Conservation (phyloP, 768 basidiomycete genomes). For the Rhizopogon vinicolor region DNA sequence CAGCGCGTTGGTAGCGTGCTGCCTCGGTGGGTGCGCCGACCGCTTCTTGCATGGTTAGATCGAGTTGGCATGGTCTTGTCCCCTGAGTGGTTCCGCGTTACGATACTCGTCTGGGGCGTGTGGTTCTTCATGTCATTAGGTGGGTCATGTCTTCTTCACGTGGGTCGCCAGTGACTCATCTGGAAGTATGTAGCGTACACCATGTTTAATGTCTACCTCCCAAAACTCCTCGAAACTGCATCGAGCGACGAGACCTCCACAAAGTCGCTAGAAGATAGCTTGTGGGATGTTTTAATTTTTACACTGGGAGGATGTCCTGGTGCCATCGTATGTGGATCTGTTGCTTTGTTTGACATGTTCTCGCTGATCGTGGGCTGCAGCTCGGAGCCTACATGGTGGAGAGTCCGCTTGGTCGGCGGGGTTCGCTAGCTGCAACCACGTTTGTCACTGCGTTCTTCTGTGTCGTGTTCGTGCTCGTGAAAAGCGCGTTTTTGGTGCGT, state of each 20-base stretch:
- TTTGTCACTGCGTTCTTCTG: conserved; percentile 75
- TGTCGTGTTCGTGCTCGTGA: conserved; percentile 58
- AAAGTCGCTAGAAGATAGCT: conserved; percentile 52
- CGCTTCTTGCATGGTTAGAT: conserved; percentile 65
- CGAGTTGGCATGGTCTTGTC: conserved; percentile 65
- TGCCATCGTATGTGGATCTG: conserved; percentile 54
- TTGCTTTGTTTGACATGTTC: background rate
- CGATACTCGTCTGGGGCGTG: conserved; percentile 70
- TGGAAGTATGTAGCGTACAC: conserved; percentile 57
- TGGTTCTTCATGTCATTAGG: conserved; percentile 81
- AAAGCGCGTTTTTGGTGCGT: conserved; percentile 54
- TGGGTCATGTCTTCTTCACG: conserved; percentile 24
- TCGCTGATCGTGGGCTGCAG: conserved; percentile 30
- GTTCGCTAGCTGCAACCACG: conserved; percentile 72
- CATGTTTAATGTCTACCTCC: conserved; percentile 92
- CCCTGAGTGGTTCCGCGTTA: conserved; percentile 74
- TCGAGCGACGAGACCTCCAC: conserved; percentile 18
- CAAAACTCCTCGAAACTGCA: conserved; percentile 72
- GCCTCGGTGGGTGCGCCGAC: conserved; percentile 52
- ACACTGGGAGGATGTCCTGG: conserved; percentile 84
- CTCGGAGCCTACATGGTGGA: conserved; percentile 86
- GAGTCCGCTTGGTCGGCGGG: conserved; percentile 57
- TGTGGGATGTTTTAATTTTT: conserved; percentile 87
- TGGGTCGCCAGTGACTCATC: background rate
- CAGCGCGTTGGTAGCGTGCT: conserved; percentile 37